phyloP scores from a whole-genome alignment of 1,139 yeast species.

The Saccharomycopsis phalli region DNA sequence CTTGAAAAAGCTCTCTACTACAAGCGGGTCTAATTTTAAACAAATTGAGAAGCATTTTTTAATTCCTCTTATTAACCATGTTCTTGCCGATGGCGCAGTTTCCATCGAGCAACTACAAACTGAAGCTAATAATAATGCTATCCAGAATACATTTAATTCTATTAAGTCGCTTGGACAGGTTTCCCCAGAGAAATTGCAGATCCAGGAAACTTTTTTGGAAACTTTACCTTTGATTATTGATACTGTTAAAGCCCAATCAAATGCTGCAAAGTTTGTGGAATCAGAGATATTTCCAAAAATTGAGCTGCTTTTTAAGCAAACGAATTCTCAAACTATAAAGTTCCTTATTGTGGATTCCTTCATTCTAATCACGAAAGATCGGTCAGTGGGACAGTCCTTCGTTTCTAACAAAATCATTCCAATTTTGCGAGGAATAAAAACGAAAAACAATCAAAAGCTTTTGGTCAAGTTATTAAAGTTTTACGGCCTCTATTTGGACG shows the following conservation, averaged over 20 bases:
- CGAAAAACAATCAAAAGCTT: slow-evolving; percentile 12
- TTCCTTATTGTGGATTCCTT: slow-evolving; percentile 14
- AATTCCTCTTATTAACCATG: slow-evolving; percentile 21
- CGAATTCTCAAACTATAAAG: slow-evolving; percentile 13
- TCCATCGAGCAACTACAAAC: slow-evolving; percentile 19
- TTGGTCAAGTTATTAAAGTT: slow-evolving; percentile 10
- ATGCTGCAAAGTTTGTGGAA: slow-evolving; percentile 16
- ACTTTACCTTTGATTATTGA: slow-evolving; percentile 14
- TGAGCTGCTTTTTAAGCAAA: slow-evolving; percentile 13
- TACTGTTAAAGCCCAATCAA: slow-evolving; percentile 9
- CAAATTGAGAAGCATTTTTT: slow-evolving; percentile 34
- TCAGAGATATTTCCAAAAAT: slow-evolving; percentile 19
- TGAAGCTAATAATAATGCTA: slow-evolving; percentile 19
- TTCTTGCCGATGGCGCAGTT: slow-evolving; percentile 19
- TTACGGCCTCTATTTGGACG: slow-evolving; percentile 13
- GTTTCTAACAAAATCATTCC: slow-evolving; percentile 16
- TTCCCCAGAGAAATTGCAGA: slow-evolving; percentile 18
- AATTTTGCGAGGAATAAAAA: slow-evolving; percentile 14
- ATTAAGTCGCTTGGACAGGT: slow-evolving; percentile 21
- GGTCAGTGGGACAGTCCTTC: slow-evolving; percentile 5
- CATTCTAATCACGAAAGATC: slow-evolving; percentile 13
- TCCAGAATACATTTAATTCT: slow-evolving; percentile 23
- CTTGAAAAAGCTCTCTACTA: slow-evolving; percentile 30
- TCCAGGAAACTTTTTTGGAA: slow-evolving; percentile 17
- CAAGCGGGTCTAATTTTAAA: slow-evolving; percentile 34